Base-by-base conservation (phyloP, 2,329 filamentous ascomycete species). In the Fusarium anthophilum region DNA sequence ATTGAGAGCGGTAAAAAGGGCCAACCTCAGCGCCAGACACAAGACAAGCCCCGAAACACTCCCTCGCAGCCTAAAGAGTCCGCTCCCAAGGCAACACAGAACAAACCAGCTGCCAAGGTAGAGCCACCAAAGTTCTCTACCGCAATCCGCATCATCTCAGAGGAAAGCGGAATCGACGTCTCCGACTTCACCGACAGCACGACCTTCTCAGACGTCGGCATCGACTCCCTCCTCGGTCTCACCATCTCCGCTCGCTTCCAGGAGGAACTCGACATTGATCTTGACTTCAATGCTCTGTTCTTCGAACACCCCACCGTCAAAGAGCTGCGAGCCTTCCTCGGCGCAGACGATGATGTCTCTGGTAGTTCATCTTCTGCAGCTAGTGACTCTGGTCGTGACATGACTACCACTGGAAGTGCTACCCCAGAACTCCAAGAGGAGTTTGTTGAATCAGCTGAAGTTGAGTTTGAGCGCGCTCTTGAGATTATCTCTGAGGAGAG, bases 141-240 rank as follows among this genome's bases (percentile, higher is more conserved):
- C 0, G 74, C 74, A 1, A 26, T 76, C 1, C 35, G 53, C 0
- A 76, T 76, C 28, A 76, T 76, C 22, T 69, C 74, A 0, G 74
- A 76, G 9, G 74, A 76, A n/a, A 76, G 74, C 8, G 74, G 74
- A 0, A 55, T 76, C 6, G 72, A 72, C 3, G 18, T 72, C 3
- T 48, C 69, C 53, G 89, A 91, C 76, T 82, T 91, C 6, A 87
- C 84, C 3, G 88, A 91, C 74, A 87, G 87, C 71, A 87, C 88
- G 18, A 85, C 84, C 51, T 90, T 91, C 76, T 81, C 84, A 7
- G 88, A 91, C 69, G 83, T 91, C 6, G 89, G 89, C 30, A 86
- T 90, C 22, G 89, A 91, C 76, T 91, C 89, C 3, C 83, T 91
- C n/a, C 88, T 91, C 83, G 85, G 87, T 4, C 81, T 91, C 28